Evolutionary conservation across 129 eudicot genomes (phyloP), one percentile per base, ranked within the genome.

Genomic region (Flaveria ramosissima): DNA sequence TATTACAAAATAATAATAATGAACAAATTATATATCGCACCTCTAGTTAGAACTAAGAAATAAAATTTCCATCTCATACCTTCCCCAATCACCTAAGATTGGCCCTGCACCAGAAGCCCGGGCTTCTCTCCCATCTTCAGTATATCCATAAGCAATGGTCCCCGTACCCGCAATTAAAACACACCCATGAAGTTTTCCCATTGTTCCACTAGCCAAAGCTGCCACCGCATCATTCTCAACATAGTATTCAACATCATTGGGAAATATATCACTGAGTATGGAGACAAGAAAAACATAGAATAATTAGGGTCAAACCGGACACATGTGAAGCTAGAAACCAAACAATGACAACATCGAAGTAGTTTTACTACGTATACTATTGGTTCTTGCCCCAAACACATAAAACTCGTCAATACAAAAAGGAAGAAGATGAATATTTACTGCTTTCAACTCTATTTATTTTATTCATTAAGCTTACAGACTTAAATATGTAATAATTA

Each of bases 101-200:
- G 98, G 97, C 30, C 97, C 98, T 2, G 97, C 98, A 83, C 98
- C 98, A 75, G 97, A 88, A 60, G 98, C 97, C 43, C 98, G 88
- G 42, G 96, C 97, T 84, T 93, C 97, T 70, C 91, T 82, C 70
- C 97, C 92, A 85, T 93, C 97, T 79, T 88, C 87, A 5, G 93
- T 87, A 53, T 85, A 88, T 16, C 96, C 98, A 76, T 93, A 93
- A 62, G 98, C 95, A 84, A 93, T 93, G 68, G 97, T 90, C 16
- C 98, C 98, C 16, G 97, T 93, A 26, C 98, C 98, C 71, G 98
- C 96, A 76, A 93, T 93, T 56, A 93, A 64, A 21, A 93, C 98
- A 62, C 98, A 93, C 62, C 98, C 98, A 75, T 93, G 98, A 83
- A 93, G 97, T 81, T 93, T 91, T 78, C 98, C 98, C 91, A 90